Conservation (phyloP, 1,284 basidiomycete genomes). For the Pyrrhoderma noxium region DNA sequence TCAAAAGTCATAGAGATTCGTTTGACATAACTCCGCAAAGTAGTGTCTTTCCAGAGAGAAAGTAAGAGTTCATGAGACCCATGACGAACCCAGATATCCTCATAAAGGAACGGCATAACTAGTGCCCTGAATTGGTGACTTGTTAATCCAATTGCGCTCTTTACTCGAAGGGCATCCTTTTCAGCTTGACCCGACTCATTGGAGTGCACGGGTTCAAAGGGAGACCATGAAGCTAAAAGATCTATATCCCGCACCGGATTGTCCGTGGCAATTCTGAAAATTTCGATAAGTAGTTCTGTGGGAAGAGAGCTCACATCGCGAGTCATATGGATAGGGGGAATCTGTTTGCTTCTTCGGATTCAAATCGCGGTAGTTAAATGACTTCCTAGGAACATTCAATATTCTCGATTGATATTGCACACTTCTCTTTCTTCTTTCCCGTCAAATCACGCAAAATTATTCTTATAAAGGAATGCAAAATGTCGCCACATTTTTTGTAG, state of each 20-base stretch:
- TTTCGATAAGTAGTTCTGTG: slow-evolving; percentile 3
- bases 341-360: too few species aligned
- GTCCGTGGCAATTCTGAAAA: slow-evolving; percentile 6
- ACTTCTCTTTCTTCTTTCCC: too few species aligned
- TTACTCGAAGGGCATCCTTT: slow-evolving; percentile 2
- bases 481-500: too few species aligned
- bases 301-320: not conserved
- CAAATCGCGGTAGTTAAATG: too few species aligned
- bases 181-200: not conserved
- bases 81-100: slow-evolving; percentile 14
- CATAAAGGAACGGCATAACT: slow-evolving; percentile 6
- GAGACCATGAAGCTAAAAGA: not conserved
- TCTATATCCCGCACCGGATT: slow-evolving; percentile 1
- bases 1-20: slow-evolving; percentile 3
- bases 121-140: slow-evolving; percentile 6
- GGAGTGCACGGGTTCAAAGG: slow-evolving; percentile 6
- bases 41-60: not conserved
- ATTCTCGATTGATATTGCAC: too few species aligned
- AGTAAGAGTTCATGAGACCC: slow-evolving; percentile 5
- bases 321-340: too few species aligned
- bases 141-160: slow-evolving; percentile 2
- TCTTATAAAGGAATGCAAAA: too few species aligned
- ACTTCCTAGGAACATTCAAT: too few species aligned
- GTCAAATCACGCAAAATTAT: too few species aligned
- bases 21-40: slow-evolving; percentile 1